A percentile compares a stretch with the other conserved stretches of the same genome.
Evolutionary conservation across 306 rosid genomes (phyloP).

Genomic region (Prosopis cineraria): DNA sequence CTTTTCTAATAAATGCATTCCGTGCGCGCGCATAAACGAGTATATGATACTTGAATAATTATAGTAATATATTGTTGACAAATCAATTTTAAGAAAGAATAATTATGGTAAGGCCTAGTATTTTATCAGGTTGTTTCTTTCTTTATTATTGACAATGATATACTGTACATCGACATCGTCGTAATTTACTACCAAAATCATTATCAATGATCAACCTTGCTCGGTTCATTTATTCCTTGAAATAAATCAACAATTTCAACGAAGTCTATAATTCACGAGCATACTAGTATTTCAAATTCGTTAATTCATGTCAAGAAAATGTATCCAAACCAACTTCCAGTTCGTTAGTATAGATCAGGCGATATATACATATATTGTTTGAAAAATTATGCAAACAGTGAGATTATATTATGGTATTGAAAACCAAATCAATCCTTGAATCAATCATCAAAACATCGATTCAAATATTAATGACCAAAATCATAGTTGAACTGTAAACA

Average conservation of each 20-base stretch:
- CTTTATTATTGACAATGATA: conserved; percentile 46
- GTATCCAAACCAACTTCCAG: background rate
- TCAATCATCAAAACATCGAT: too few relatives aligned
- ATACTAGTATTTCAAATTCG: background rate
- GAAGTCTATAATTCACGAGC: background rate
- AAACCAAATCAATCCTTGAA: too few relatives aligned
- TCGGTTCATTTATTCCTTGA: conserved; percentile 60
- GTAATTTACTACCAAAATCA: conserved; percentile 41
- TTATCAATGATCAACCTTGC: conserved; percentile 42
- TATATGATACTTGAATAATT: conserved; percentile 32
- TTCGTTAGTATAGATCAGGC: background rate
- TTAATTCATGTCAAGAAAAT: background rate
- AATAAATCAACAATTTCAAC: conserved; percentile 21
- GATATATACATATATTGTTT: background rate
- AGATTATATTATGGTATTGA: too few relatives aligned
- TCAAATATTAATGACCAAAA: too few relatives aligned
- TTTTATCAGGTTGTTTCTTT: conserved; percentile 47
- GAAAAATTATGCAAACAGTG: background rate
- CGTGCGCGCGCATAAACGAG: background rate
- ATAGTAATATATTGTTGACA: too few relatives aligned
- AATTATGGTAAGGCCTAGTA: conserved; percentile 39
- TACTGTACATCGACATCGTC: conserved; percentile 17
- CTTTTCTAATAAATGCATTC: conserved; percentile 54
- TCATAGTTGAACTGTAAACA: too few relatives aligned
- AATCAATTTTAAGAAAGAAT: too few relatives aligned